phyloP scores from a whole-genome alignment of 192 early-diverging fungal species.

The Linnemannia elongata region DNA sequence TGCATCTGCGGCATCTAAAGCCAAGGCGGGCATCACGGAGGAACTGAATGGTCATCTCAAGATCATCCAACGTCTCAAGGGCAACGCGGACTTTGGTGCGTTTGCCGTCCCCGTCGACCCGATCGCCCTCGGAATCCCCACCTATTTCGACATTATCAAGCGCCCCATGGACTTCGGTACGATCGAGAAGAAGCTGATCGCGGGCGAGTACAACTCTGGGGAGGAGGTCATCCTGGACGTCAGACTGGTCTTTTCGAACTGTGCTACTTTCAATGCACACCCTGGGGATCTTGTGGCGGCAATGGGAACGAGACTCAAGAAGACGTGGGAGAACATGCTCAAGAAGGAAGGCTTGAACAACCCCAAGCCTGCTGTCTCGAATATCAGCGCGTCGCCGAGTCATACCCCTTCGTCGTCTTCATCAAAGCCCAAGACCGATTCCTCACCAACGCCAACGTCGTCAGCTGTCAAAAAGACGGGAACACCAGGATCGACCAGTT shows the following conservation, averaged over 20 bases:
- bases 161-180: conserved; percentile 81
- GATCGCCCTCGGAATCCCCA: conserved; percentile 72
- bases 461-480: background rate
- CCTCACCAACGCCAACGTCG: conserved; percentile 6
- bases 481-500: background rate
- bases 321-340: conserved; percentile 46
- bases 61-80: conserved; percentile 44
- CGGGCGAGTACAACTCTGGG: conserved; percentile 50
- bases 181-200: conserved; percentile 60
- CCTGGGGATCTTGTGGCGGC: conserved; percentile 67
- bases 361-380: background rate
- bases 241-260: conserved; percentile 79
- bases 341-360: conserved; percentile 52
- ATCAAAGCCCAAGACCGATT: conserved; percentile 12
- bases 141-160: conserved; percentile 79
- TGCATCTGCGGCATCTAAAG: conserved; percentile 6
- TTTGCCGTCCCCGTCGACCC: conserved; percentile 80
- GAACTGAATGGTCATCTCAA: conserved; percentile 42
- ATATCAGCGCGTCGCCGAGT: background rate
- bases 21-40: conserved; percentile 17
- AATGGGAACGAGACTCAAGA: conserved; percentile 71
- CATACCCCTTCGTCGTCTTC: background rate
- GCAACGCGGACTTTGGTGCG: conserved; percentile 60
- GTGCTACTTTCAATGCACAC: conserved; percentile 75
- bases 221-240: conserved; percentile 64